phyloP scores from a whole-genome alignment of 768 basidiomycete genomes.

The Porphyrellus cyaneotinctus region DNA sequence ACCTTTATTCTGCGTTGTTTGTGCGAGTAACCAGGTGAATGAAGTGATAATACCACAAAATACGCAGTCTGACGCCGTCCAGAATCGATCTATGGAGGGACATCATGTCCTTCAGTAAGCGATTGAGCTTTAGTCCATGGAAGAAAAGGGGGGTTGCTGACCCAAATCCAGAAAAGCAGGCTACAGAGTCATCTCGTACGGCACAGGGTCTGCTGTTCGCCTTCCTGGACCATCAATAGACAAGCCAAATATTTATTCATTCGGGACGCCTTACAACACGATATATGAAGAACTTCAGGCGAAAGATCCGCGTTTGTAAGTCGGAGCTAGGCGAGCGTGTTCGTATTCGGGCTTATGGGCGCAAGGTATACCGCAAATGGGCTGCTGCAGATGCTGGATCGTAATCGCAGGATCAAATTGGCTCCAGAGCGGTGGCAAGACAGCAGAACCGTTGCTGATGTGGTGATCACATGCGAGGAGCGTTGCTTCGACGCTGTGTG shows the following conservation, averaged over 20 bases:
- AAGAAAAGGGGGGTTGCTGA: conserved; percentile 4
- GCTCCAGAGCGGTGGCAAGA: conserved; percentile 99
- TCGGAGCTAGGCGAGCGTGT: conserved; percentile 10
- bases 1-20: conserved; percentile 94
- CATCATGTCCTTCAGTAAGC: conserved; percentile 86
- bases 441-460: conserved; percentile 79
- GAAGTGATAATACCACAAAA: neutral
- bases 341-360: conserved; percentile 12
- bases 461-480: conserved; percentile 99
- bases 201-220: conserved; percentile 95
- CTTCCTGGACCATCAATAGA: conserved; percentile 95
- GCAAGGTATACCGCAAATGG: conserved; percentile 90
- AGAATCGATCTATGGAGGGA: conserved; percentile 99
- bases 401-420: conserved; percentile 85
- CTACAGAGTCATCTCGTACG: conserved; percentile 87
- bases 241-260: conserved; percentile 94
- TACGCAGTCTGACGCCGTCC: conserved; percentile 15
- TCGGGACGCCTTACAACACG: conserved; percentile 94
- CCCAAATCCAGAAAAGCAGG: conserved; percentile 74
- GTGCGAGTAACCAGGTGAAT: conserved; percentile 93
- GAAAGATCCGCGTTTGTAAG: conserved; percentile 84
- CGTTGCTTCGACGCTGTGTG: conserved; percentile 98
- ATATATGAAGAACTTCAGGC: conserved; percentile 87
- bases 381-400: conserved; percentile 91
- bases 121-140: conserved; percentile 30